Base-by-base conservation (phyloP, 2,329 filamentous ascomycete species). In the Xylaria sp. region DNA sequence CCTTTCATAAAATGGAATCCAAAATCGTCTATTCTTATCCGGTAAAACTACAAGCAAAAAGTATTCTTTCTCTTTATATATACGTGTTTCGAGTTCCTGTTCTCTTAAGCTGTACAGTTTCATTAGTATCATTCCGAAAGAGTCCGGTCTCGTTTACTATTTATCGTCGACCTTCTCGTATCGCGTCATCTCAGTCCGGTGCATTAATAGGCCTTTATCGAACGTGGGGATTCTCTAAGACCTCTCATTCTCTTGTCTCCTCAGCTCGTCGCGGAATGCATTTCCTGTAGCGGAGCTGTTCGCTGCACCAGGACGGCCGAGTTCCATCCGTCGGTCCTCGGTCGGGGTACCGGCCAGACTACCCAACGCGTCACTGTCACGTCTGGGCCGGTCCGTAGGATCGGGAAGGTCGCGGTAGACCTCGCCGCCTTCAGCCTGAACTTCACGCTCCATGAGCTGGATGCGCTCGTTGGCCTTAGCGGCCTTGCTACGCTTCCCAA, bases 261-360 rank as follows among this genome's bases (percentile, higher is more conserved):
- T 78, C 70, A 87, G 65, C 78, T 87, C 85, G 4, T 86, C 84
- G 0, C 84, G 78, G 75, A 87, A 87, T 6, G 78, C 76, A 60
- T 87, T 87, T 5, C 69, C 69, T 0, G 66, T 63, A 18, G 60
- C 25, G 6, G 60, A 56, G n/a, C 20, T 62, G 30, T 66, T 55
- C 10, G 52, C 60, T 10, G 20, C 30, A 23, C 78, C 77, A 13
- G 73, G 74, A 18, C 73, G 76, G 45, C 76, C 72, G 65, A 81
- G 80, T 20, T 81, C 76, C 48, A 52, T 52, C 25, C 48, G 48
- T 32, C 48, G 25, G 18, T 52, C 48, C 20, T 52, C 48, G 45
- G 48, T 52, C 5, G 73, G 75, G 13, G 81, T 85, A 10, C 80
- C 81, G 1, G 81, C 83, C 67, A 87, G 72, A 74, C 84, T 86